Base-by-base conservation (phyloP, 148 eudicot genomes). In the Rhododendron molle region DNA sequence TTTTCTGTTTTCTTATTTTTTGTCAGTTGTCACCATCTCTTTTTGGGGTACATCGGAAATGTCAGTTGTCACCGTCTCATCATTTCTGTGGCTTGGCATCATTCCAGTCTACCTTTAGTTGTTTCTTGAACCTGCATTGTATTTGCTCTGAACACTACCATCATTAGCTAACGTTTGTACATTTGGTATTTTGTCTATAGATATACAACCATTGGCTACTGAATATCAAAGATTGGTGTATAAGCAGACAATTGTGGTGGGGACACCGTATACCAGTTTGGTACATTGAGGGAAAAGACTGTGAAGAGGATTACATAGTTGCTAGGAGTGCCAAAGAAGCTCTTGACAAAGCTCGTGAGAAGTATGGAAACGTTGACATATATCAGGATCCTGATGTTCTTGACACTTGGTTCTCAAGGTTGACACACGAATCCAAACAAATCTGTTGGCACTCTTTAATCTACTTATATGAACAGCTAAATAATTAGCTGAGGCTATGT, bases 331-430 rank as follows among this genome's bases (percentile, higher is more conserved):
- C 85, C 7, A 93, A 93, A 82, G 98, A 95, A 91, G 99, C 99
- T 83, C 90, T 93, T 87, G 85, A 84, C 67, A 93, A 92, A 87
- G 99, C 99, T 90, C 92, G 84, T 52, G 87, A 92, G 85, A 95
- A 92, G 86, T 94, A 93, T 87, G 98, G 99, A 62, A 87, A 93
- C 86, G 98, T 93, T 30, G 90, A 93, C 85, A 92, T 95, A 89
- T 95, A 94, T 91, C 99, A 97, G 90, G 99, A 97, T 86, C 96
- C 99, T 79, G 99, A 97, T 91, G 99, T 97, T 84, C 93, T 97
- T 62, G 99, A 97, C 89, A 97, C 99, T 87, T 97, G 99, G 99
- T 97, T 97, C 91, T 97, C 99, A 54, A 97, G 99, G 99, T 97
- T 80, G 79, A 88, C 88, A 84, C 30, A 74, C 5, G 21, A 77